phyloP scores from a whole-genome alignment of 2,329 filamentous ascomycete genomes.

The Trichoderma sp. region DNA sequence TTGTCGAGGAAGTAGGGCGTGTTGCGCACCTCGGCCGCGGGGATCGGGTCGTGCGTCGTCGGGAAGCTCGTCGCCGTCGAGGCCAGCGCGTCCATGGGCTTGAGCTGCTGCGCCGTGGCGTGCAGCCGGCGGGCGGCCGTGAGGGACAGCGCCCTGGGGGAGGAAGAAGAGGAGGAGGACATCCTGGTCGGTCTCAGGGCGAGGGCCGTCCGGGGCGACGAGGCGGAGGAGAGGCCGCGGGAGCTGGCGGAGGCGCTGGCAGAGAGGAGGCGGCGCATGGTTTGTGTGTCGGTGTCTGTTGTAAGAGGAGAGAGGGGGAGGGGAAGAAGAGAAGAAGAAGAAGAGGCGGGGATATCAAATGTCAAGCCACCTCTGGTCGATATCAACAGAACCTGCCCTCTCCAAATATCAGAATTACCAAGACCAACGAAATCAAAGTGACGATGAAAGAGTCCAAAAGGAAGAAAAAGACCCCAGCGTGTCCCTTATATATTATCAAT shows the following conservation, averaged over 20 bases:
- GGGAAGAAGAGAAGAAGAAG: neutral
- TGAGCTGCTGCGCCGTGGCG: constrained; percentile 59
- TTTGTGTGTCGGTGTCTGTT: constrained; percentile 28
- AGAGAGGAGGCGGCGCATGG: constrained; percentile 52
- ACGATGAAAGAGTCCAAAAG: no score
- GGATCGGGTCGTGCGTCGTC: constrained; percentile 70
- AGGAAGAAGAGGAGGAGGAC: constrained; percentile 41
- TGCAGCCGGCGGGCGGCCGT: constrained; percentile 57
- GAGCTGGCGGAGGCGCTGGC: constrained; percentile 44
- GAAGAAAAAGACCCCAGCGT: neutral
- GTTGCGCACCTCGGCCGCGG: constrained; percentile 63
- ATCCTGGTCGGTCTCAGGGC: constrained; percentile 39
- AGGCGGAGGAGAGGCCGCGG: constrained; percentile 38
- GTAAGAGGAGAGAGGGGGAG: neutral
- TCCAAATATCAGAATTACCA: neutral
- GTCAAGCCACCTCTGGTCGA: no score
- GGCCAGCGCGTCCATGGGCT: constrained; percentile 54
- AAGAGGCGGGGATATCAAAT: neutral
- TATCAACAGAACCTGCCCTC: neutral
- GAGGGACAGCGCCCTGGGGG: constrained; percentile 36
- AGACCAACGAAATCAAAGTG: no score
- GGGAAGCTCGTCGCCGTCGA: constrained; percentile 66
- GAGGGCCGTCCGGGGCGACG: constrained; percentile 35
- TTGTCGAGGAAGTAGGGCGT: constrained; percentile 85
- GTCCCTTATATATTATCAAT: neutral